Conservation (phyloP, 1,284 basidiomycete species). For the Cryptococcus deneoformans region DNA sequence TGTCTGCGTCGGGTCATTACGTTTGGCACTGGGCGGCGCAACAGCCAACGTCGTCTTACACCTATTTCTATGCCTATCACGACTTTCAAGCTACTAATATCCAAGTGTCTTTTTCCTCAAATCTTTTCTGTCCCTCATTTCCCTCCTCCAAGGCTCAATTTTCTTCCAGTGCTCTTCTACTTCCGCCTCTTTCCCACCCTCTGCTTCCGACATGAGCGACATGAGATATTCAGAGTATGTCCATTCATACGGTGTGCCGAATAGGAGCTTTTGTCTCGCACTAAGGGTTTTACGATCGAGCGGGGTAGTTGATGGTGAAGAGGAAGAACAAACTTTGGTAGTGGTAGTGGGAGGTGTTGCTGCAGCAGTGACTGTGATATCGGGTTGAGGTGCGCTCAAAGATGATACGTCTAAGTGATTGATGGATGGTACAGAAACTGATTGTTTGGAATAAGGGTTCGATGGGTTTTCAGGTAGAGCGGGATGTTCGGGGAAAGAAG, state of each 20-base stretch:
- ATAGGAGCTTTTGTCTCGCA: slow-evolving; percentile 30
- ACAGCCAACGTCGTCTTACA: no score
- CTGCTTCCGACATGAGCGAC: slow-evolving; percentile 28
- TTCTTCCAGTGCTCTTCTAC: slow-evolving; percentile 24
- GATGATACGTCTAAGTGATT: background rate
- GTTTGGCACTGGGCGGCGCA: no score
- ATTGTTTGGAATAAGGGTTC: slow-evolving; percentile 23
- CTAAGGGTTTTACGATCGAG: slow-evolving; percentile 18
- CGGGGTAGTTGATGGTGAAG: background rate
- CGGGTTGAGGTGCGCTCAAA: background rate
- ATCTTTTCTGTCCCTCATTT: slow-evolving; percentile 23
- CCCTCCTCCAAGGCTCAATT: slow-evolving; percentile 24
- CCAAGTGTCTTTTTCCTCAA: slow-evolving; percentile 34
- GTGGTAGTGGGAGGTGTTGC: background rate
- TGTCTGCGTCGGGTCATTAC: no score
- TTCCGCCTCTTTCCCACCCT: slow-evolving; percentile 15
- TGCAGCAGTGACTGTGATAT: background rate
- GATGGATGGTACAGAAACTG: background rate
- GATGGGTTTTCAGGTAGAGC: slow-evolving; percentile 23
- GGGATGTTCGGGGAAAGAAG: slow-evolving; percentile 23
- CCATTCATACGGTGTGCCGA: slow-evolving; percentile 41
- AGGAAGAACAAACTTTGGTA: background rate
- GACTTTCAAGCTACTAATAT: slow-evolving; percentile 15
- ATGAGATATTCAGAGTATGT: slow-evolving; percentile 36
- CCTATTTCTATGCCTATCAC: no score